Base-by-base conservation (phyloP, 1,284 basidiomycete genomes). In the Ceratobasidium papillatum region DNA sequence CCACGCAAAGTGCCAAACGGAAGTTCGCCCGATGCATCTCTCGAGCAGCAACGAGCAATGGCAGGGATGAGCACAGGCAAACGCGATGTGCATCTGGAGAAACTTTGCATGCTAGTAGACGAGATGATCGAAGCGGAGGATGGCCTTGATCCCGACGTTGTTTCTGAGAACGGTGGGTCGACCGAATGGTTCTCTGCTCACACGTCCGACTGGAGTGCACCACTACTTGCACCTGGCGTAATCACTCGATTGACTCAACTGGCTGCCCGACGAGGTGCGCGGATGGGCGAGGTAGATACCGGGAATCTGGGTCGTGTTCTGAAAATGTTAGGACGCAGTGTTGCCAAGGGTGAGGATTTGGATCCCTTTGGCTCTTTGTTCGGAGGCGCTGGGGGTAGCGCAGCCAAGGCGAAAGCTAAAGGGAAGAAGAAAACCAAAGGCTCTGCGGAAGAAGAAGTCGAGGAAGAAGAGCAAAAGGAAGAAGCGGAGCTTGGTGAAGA, bases 41-140 rank as follows among this genome's bases (percentile, higher is more conserved):
- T 52, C 71, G 41, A 51, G 34, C 22, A 49, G 30, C 62, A 56
- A 27, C 52, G 51, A 59, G 30, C 61, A 49, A n/a, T 25, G 61
- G 54, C 49, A n/a, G 22, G 64, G 65, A 59, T 65, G 58, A 54
- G 54, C 51, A 74, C 22, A 76, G 76, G 74, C 69, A 74, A 59
- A 68, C 34, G 32, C 43, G 45, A 74, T 47, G 92, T 82, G 0
- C 90, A 92, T 0, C 82, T 94, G 8, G 90, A 94, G 79, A 95
- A 93, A 80, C 85, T 97, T 4, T 85, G 84, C 1, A 85, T 86
- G 5, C 81, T 91, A 22, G 84, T 96, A 0, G 94, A 96, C 76
- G 94, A 96, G 74, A 88, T 97, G 25, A 93, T 96, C 77, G 94
- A 96, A 80, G 93, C 94, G 0, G 93, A 96, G 79, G 95, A 97